Evolutionary conservation across 2,329 filamentous ascomycete genomes (phyloP).

Genomic region (Ceratocystis colombiana): DNA sequence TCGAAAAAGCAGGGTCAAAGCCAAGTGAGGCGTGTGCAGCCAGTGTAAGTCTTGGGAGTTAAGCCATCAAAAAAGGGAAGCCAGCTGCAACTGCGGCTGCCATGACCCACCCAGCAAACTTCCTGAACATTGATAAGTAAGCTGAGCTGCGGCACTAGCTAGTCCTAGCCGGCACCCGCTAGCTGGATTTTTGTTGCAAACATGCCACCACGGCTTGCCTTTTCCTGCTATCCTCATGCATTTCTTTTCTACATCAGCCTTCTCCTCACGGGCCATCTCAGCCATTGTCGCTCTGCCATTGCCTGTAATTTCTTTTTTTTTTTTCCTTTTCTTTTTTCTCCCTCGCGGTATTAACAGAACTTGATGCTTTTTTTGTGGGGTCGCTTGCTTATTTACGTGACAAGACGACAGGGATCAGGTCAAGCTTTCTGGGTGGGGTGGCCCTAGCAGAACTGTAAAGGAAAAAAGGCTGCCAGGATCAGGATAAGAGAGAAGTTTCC

Average conservation of each 20-base stretch:
- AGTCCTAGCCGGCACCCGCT: background rate
- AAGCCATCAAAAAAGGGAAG: slow-evolving; percentile 3
- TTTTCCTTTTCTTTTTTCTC: background rate
- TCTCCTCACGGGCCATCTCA: background rate
- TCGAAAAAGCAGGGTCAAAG: slow-evolving; percentile 8
- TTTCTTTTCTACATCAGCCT: background rate
- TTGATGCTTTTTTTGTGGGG: slow-evolving; percentile 7
- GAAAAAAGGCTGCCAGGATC: background rate
- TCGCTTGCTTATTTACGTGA: slow-evolving; percentile 1
- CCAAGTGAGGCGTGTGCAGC: slow-evolving; percentile 10
- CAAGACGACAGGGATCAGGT: background rate
- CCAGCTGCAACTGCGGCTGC: background rate
- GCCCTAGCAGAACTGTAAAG: slow-evolving; percentile 2
- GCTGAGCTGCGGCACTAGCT: background rate
- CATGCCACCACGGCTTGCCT: background rate
- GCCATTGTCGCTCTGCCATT: background rate
- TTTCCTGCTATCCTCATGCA: background rate
- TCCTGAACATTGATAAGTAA: background rate
- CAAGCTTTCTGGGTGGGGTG: slow-evolving; percentile 1
- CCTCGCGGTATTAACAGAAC: background rate
- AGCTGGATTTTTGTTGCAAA: no score
- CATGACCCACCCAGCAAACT: slow-evolving; percentile 1
- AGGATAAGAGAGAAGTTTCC: slow-evolving; percentile 17
- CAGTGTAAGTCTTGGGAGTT: slow-evolving; percentile 8
- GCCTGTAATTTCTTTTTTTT: background rate